Evolutionary conservation across 495 filamentous ascomycete species (phyloP).

Genomic region (Podospora pseudopauciseta): DNA sequence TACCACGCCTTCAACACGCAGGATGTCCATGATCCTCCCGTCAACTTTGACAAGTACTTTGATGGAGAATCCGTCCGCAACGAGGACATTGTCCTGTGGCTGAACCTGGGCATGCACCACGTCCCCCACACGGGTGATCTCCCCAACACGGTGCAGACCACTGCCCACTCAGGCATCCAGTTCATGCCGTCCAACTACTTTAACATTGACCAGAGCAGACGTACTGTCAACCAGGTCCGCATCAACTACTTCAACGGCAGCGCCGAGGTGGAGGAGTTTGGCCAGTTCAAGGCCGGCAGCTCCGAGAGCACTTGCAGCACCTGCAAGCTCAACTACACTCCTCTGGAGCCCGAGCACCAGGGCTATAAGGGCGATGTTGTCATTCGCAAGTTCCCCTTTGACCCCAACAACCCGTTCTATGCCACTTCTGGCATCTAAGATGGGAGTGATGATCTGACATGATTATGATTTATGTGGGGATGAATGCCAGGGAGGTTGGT

Average conservation of each 20-base stretch:
- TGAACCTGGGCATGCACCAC: conserved; percentile 59
- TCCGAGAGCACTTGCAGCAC: conserved; percentile 4
- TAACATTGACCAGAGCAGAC: conserved; percentile 21
- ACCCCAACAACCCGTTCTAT: conserved; percentile 36
- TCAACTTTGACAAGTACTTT: conserved; percentile 56
- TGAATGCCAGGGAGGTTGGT: too few relatives aligned
- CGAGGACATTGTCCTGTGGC: conserved; percentile 54
- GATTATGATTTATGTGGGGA: neutral
- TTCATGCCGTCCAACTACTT: conserved; percentile 46
- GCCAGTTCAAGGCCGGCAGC: conserved; percentile 23
- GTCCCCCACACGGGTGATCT: conserved; percentile 54
- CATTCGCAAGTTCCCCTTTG: conserved; percentile 47
- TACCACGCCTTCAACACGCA: conserved; percentile 48
- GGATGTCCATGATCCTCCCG: conserved; percentile 46
- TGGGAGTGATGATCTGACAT: neutral
- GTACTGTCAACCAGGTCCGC: conserved; percentile 40
- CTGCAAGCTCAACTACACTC: conserved; percentile 27
- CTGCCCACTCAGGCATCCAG: conserved; percentile 41
- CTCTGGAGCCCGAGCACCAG: conserved; percentile 29
- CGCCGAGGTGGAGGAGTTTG: conserved; percentile 37
- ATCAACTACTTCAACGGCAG: conserved; percentile 40
- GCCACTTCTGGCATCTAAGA: conserved; percentile 25
- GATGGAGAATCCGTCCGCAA: conserved; percentile 51
- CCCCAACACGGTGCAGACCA: conserved; percentile 52
- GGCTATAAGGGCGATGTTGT: conserved; percentile 43